Evolutionary conservation across 208 protist species (phyloP).

Genomic region (Wallacemonas sp.): DNA sequence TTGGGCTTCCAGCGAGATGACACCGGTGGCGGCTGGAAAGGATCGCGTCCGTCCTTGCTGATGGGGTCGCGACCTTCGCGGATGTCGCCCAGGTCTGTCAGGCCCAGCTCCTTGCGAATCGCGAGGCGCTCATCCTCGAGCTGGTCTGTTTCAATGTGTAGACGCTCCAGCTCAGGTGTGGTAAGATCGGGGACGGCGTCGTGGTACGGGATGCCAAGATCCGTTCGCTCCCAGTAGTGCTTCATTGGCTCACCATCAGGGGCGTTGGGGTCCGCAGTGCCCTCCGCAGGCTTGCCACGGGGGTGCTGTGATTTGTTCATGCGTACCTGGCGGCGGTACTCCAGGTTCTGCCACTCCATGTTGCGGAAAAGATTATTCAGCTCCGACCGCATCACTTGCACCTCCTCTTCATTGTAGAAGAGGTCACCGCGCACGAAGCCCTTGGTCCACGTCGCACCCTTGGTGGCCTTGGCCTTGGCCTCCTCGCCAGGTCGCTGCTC

Average conservation of each 20-base stretch:
- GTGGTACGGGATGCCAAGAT: constrained; percentile 87
- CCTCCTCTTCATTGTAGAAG: constrained; percentile 92
- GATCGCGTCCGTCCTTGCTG: constrained; percentile 47
- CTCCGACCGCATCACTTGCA: constrained; percentile 87
- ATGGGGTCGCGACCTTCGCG: constrained; percentile 80
- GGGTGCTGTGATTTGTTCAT: constrained; percentile 83
- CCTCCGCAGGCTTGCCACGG: constrained; percentile 74
- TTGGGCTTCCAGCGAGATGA: constrained; percentile 88
- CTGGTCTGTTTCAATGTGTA: constrained; percentile 82
- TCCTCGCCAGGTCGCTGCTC: constrained; percentile 74
- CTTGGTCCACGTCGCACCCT: constrained; percentile 86
- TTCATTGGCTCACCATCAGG: constrained; percentile 76
- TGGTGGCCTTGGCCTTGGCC: constrained; percentile 47
- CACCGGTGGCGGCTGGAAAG: constrained; percentile 81
- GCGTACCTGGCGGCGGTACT: constrained; percentile 90
- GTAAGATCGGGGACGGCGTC: constrained; percentile 86
- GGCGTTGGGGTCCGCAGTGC: constrained; percentile 72
- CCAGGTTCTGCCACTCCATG: constrained; percentile 89
- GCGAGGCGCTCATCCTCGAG: constrained; percentile 84
- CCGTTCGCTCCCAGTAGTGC: constrained; percentile 89
- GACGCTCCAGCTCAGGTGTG: constrained; percentile 79
- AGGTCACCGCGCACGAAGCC: constrained; percentile 85
- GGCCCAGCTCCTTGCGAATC: constrained; percentile 80
- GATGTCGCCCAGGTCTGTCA: constrained; percentile 87
- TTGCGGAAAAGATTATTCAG: constrained; percentile 86